A percentile compares a stretch with the other conserved stretches of the same genome.
phyloP scores from a whole-genome alignment of 2,329 filamentous ascomycete genomes.

The Colletotrichum graminicola region DNA sequence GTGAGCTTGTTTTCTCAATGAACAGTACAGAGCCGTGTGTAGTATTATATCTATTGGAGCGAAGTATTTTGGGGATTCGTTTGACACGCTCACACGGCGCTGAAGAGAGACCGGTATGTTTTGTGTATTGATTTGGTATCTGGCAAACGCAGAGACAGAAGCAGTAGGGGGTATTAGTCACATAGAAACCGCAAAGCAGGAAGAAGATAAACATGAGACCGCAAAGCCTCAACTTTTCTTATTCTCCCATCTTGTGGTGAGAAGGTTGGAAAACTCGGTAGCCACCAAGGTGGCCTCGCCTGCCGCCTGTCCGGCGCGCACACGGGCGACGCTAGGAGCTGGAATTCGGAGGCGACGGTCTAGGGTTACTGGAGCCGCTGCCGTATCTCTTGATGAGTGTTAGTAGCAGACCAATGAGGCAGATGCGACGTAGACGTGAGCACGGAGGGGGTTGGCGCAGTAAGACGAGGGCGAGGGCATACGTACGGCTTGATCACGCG shows the following conservation, averaged over 20 bases:
- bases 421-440: neutral
- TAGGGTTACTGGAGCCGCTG: conserved; percentile 15
- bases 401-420: neutral
- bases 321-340: neutral
- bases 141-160: neutral
- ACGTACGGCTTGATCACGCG: conserved; percentile 52
- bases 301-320: neutral
- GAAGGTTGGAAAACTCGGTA: neutral
- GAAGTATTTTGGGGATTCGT: conserved; percentile 3
- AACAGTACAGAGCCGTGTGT: conserved; percentile 13
- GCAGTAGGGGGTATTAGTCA: conserved; percentile 17
- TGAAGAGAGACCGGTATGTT: neutral
- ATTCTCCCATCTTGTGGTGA: neutral
- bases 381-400: conserved; percentile 28
- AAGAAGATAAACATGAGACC: neutral
- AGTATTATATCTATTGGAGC: conserved; percentile 1
- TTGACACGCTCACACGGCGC: neutral
- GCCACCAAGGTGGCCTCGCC: neutral
- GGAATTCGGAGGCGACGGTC: conserved; percentile 1
- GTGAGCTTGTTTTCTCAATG: neutral
- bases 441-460: neutral
- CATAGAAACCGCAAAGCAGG: neutral
- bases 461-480: neutral
- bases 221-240: neutral
- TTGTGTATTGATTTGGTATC: conserved; percentile 13